A percentile compares a stretch with the other conserved stretches of the same genome.
phyloP scores from a whole-genome alignment of 2,329 filamentous ascomycete genomes.

The Curvularia hawaiiensis region DNA sequence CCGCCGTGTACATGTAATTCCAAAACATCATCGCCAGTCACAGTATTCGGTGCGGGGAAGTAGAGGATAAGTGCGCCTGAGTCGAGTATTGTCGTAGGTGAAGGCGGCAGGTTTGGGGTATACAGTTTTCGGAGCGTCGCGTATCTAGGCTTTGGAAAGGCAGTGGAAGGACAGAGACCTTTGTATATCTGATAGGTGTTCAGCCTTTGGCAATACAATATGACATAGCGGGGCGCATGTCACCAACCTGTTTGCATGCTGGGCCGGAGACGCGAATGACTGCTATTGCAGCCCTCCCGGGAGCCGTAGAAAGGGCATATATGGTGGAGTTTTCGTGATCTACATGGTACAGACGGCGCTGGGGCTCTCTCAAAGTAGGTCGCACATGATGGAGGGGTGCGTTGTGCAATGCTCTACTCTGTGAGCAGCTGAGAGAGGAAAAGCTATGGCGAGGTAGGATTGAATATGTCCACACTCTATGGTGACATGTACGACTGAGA shows the following conservation, averaged over 20 bases:
- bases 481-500: conserved; percentile 15
- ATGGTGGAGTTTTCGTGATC: conserved; percentile 64
- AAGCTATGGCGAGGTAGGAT: too few species aligned
- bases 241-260: conserved; percentile 66
- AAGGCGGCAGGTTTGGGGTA: conserved; percentile 54
- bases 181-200: conserved; percentile 64
- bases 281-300: conserved; percentile 87
- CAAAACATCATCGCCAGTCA: conserved; percentile 90
- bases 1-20: conserved; percentile 97
- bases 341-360: conserved; percentile 22
- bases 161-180: conserved; percentile 61
- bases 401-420: background rate
- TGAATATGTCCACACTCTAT: background rate
- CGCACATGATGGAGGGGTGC: conserved; percentile 10
- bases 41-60: conserved; percentile 80
- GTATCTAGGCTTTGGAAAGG: conserved; percentile 62
- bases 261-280: conserved; percentile 86
- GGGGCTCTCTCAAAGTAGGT: conserved; percentile 22
- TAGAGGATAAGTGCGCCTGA: conserved; percentile 79
- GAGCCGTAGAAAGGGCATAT: conserved; percentile 87
- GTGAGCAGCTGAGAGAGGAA: background rate
- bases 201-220: background rate
- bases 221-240: background rate
- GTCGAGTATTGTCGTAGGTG: conserved; percentile 65
- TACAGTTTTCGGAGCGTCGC: conserved; percentile 78